These are phyloP conservation scores for Thelonectria olida DNA, from an alignment of 2,329 filamentous ascomycete species.

Conservation along the genomic window DNA sequence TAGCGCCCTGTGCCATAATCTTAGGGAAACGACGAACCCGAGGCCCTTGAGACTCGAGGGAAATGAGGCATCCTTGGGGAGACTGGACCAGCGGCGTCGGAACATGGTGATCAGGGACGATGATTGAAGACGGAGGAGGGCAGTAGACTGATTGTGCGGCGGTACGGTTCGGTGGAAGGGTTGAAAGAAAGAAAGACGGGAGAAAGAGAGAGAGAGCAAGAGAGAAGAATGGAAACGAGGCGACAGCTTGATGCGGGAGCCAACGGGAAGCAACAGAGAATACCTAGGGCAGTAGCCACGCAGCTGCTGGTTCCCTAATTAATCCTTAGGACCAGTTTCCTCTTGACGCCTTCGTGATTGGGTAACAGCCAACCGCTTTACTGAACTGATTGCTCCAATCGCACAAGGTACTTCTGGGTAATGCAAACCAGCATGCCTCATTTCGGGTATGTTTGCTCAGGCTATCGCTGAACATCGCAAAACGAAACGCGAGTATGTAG, in stretches of 20 bases:
- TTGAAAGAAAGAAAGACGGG: not conserved
- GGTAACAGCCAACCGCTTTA: no score
- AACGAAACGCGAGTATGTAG: not conserved
- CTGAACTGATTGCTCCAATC: no score
- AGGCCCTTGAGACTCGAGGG: slow-evolving; percentile 72
- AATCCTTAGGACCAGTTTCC: no score
- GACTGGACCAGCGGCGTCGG: slow-evolving; percentile 70
- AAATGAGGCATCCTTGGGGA: slow-evolving; percentile 77
- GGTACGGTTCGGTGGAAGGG: not conserved
- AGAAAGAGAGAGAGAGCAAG: not conserved
- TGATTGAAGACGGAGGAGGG: not conserved
- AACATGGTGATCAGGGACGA: slow-evolving; percentile 66
- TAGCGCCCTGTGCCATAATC: not conserved
- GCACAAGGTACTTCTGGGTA: no score
- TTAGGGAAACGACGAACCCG: slow-evolving; percentile 64
- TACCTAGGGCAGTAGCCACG: not conserved
- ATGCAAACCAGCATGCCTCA: no score
- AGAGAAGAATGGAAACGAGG: not conserved
- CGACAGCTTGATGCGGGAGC: not conserved
- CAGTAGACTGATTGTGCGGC: not conserved
- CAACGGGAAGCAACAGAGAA: not conserved
- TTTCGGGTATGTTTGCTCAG: no score
- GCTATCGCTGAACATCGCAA: no score
- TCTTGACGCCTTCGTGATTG: no score
- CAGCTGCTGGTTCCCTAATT: no score